Evolutionary conservation across 768 basidiomycete genomes (phyloP), one percentile per base, ranked within the genome.

Genomic region (Amanita pseudoporphyria): DNA sequence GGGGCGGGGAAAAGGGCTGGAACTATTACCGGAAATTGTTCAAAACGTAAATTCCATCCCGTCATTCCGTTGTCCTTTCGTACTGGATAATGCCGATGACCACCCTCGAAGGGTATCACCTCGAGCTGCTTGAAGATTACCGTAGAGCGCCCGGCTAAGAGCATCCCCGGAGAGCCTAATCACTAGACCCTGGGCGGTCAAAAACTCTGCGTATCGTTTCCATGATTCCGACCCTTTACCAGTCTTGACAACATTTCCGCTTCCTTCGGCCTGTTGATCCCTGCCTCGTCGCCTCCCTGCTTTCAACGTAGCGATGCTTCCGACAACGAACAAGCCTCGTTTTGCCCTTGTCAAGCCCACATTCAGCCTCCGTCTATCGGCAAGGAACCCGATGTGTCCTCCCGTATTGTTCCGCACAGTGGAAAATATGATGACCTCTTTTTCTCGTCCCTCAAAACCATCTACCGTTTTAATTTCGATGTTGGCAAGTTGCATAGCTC

Each of bases 391-490:
- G 58, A 96, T 89, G 50, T 79, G 71, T 9, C 90, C 89, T 1
- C 65, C 66, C 2, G 70, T 57, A 58, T 96, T 96, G 62, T 86
- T 87, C 46, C 93, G 75, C 43, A 93, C 91, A 3, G 91, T 93
- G 36, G 87, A 90, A 63, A 96, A 93, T 37, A 96, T 74, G 54
- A 96, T 87, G 36, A 95, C 80, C 26, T 90, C 85, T 67, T 95
- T 95, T 69, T 96, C 90, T 39, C 90, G 76, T 10, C 92, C 92
- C 64, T 96, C 90, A 62, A 94, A 96, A 16, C 92, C 92, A 57
- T 96, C 92, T 12, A 96, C 92, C 0, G 92, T 95, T 68, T 87
- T 89, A 58, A 95, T 77, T 64, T 95, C 92, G 45, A 96, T 74
- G 46, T 76, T 62, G 0, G 67, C 59, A 6, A 90, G 63, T 55